Evolutionary conservation across 1,284 basidiomycete genomes (phyloP).

Genomic region (Fomitopsis pinicola): DNA sequence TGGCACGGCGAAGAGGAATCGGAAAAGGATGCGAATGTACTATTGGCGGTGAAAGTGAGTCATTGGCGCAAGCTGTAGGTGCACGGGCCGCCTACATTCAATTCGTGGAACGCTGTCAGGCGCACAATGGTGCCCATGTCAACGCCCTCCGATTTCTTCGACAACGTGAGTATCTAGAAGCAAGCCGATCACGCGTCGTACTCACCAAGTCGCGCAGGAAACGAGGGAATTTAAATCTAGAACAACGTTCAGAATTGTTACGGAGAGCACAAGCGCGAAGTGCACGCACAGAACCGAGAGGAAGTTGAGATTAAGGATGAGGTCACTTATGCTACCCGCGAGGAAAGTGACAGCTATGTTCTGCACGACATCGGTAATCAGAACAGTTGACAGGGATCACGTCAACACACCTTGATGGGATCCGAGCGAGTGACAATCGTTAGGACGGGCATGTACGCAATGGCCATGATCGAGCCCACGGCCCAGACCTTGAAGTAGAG

Average conservation of each 20-base stretch:
- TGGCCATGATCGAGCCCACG: conserved; percentile 53
- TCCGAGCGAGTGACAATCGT: conserved; percentile 57
- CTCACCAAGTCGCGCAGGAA: conserved; percentile 60
- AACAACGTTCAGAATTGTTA: not conserved
- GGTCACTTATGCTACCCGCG: conserved; percentile 61
- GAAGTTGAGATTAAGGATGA: conserved; percentile 66
- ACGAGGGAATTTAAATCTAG: conserved; percentile 59
- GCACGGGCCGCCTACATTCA: conserved; percentile 51
- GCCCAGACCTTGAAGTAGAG: conserved; percentile 69
- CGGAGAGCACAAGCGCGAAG: not conserved
- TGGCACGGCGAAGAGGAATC: conserved; percentile 62
- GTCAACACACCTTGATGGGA: conserved; percentile 46
- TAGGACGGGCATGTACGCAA: conserved; percentile 64
- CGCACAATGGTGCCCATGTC: conserved; percentile 61
- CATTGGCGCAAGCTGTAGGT: not conserved
- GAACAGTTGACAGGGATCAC: not conserved
- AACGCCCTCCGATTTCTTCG: conserved; percentile 50
- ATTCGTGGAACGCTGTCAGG: conserved; percentile 71
- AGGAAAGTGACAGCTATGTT: conserved; percentile 66
- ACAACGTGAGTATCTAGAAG: not conserved
- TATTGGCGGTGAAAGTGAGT: conserved; percentile 21
- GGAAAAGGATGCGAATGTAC: conserved; percentile 67
- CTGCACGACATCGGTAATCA: conserved; percentile 30
- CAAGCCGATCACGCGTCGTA: not conserved
- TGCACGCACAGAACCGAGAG: conserved; percentile 56